Percentiles rank a stretch among this genome's conserved stretches.
These are phyloP conservation scores for Colletotrichum scovillei DNA, from an alignment of 2,329 filamentous ascomycete genomes.

Conservation along the genomic window DNA sequence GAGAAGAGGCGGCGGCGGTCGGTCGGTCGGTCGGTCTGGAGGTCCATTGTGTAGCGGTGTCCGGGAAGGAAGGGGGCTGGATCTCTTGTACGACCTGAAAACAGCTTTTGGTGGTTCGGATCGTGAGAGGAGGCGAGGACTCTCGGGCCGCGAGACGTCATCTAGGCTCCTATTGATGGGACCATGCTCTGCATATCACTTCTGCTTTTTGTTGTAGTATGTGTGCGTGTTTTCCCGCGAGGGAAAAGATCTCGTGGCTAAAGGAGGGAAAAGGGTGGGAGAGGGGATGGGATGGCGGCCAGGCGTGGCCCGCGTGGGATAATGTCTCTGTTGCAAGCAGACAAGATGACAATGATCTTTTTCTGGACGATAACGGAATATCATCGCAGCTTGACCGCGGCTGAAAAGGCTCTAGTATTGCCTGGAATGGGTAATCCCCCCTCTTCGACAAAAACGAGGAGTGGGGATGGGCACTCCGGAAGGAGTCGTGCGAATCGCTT, in stretches of 20 bases:
- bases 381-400: neutral
- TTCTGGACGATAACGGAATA: neutral
- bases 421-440: neutral
- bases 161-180: neutral
- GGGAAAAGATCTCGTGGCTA: neutral
- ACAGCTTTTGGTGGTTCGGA: conserved; percentile 8
- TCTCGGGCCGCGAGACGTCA: conserved; percentile 11
- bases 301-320: neutral
- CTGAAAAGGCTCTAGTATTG: neutral
- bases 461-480: neutral
- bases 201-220: neutral
- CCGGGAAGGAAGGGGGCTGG: neutral
- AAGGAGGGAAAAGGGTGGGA: neutral
- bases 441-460: neutral
- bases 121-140: neutral
- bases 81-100: neutral
- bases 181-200: neutral
- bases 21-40: neutral
- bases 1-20: no score
- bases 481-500: neutral
- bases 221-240: neutral
- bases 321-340: conserved; percentile 14
- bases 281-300: no score
- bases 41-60: neutral
- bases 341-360: neutral